Percentiles rank a stretch among this genome's conserved stretches.
Evolutionary conservation across 257 asterid species (phyloP).

Genomic region (Cynanchum wilfordii): DNA sequence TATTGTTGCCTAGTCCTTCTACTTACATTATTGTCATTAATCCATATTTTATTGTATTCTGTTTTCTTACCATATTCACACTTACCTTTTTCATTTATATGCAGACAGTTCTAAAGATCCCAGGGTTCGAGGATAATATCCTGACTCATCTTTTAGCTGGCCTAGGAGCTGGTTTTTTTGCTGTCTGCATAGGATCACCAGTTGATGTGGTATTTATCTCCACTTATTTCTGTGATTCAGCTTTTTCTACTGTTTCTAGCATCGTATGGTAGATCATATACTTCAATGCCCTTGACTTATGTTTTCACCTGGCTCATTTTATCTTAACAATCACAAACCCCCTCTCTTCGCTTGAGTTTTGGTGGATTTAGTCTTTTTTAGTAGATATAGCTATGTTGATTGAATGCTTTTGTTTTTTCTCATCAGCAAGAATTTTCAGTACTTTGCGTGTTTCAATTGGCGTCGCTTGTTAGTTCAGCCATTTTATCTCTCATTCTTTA

Average conservation of each 20-base stretch:
- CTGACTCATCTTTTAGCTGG: conserved; percentile 86
- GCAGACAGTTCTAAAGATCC: conserved; percentile 85
- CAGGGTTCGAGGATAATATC: conserved; percentile 93
- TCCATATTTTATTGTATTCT: conserved; percentile 15
- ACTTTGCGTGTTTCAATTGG: not conserved
- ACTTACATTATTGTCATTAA: not conserved
- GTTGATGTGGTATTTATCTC: conserved; percentile 79
- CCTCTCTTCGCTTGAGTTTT: not conserved
- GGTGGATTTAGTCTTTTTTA: not conserved
- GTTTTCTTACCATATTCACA: conserved; percentile 5
- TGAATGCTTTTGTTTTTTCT: not conserved
- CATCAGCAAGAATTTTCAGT: not conserved
- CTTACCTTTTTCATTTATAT: not conserved
- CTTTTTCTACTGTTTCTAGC: not conserved
- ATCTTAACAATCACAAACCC: not conserved
- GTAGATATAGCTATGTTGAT: not conserved
- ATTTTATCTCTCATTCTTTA: not conserved
- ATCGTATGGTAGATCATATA: not conserved
- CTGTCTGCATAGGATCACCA: conserved; percentile 98
- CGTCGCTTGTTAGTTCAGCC: not conserved
- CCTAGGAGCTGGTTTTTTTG: conserved; percentile 95
- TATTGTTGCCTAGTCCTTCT: not conserved
- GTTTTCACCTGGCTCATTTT: not conserved
- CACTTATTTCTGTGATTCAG: not conserved
- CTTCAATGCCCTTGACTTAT: not conserved